These are phyloP conservation scores for Linnemannia exigua DNA, from an alignment of 192 early-diverging fungal genomes.

Conservation along the genomic window DNA sequence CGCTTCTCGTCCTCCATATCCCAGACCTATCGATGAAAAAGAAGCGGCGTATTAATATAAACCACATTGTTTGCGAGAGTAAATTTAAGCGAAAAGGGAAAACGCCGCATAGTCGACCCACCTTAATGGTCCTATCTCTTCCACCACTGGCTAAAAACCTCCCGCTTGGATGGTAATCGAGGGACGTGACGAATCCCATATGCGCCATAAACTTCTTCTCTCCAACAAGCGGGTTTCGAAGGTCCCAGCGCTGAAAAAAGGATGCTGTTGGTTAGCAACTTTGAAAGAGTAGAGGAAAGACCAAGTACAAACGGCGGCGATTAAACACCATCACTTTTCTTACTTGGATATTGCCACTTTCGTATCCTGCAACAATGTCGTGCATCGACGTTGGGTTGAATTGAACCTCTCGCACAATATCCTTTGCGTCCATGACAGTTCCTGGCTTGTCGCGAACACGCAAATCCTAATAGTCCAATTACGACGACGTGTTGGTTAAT, in stretches of 20 bases:
- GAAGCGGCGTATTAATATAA: background rate
- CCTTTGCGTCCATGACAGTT: constrained; percentile 80
- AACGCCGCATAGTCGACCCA: constrained; percentile 17
- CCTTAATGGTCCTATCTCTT: constrained; percentile 82
- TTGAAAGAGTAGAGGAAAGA: background rate
- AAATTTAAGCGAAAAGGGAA: background rate
- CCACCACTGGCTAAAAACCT: constrained; percentile 82
- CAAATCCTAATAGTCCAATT: constrained; percentile 65
- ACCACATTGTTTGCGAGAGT: background rate
- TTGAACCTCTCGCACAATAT: constrained; percentile 84
- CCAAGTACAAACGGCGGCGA: background rate
- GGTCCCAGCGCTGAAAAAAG: constrained; percentile 72
- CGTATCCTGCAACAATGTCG: constrained; percentile 86
- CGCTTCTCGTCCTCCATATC: constrained; percentile 75
- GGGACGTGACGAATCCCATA: constrained; percentile 75
- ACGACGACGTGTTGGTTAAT: background rate
- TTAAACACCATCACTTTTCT: background rate
- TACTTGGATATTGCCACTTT: constrained; percentile 84
- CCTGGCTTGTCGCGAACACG: constrained; percentile 64
- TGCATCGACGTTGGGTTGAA: constrained; percentile 72
- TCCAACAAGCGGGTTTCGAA: constrained; percentile 71
- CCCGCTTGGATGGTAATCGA: constrained; percentile 85
- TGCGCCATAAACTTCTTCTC: constrained; percentile 81
- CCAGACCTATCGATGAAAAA: constrained; percentile 65
- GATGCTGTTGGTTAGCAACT: background rate